phyloP scores from a whole-genome alignment of 1,284 basidiomycete genomes.

The Trametes pubescens region DNA sequence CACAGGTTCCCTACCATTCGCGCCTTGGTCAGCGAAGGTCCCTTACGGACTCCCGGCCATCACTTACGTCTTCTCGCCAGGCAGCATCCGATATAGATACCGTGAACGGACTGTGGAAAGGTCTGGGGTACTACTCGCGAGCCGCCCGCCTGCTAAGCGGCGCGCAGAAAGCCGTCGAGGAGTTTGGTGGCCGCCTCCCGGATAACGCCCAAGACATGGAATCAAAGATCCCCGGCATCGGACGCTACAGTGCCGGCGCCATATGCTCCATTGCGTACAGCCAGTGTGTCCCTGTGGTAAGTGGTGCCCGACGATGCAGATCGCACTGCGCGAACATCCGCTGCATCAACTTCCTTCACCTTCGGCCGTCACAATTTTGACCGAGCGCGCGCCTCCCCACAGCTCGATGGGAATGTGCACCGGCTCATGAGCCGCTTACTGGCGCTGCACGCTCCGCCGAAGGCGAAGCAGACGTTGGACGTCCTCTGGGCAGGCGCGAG shows the following conservation, averaged over 20 bases:
- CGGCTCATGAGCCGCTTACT: slow-evolving; percentile 83
- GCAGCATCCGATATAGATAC: slow-evolving; percentile 82
- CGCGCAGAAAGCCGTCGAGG: slow-evolving; percentile 77
- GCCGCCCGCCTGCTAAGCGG: slow-evolving; percentile 82
- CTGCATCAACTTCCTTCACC: slow-evolving; percentile 23
- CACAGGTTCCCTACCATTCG: slow-evolving; percentile 84
- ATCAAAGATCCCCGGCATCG: slow-evolving; percentile 88
- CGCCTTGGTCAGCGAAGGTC: slow-evolving; percentile 65
- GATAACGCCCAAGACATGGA: slow-evolving; percentile 84
- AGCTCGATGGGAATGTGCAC: slow-evolving; percentile 95
- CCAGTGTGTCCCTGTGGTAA: slow-evolving; percentile 82
- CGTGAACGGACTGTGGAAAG: slow-evolving; percentile 90
- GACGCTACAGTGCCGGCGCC: slow-evolving; percentile 90
- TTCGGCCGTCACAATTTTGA: slow-evolving; percentile 13
- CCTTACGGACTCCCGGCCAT: slow-evolving; percentile 7
- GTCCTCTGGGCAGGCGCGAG: slow-evolving; percentile 85
- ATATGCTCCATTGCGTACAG: slow-evolving; percentile 93
- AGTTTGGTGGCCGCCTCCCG: slow-evolving; percentile 79
- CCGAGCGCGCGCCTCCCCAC: slow-evolving; percentile 21
- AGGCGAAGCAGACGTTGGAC: slow-evolving; percentile 79
- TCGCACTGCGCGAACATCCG: slow-evolving; percentile 16
- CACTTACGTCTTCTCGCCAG: slow-evolving; percentile 40
- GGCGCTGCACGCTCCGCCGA: slow-evolving; percentile 83
- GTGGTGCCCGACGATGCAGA: slow-evolving; percentile 39
- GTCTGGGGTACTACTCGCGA: slow-evolving; percentile 92